phyloP scores from a whole-genome alignment of 192 early-diverging fungal species.

The Coemansia sp. region DNA sequence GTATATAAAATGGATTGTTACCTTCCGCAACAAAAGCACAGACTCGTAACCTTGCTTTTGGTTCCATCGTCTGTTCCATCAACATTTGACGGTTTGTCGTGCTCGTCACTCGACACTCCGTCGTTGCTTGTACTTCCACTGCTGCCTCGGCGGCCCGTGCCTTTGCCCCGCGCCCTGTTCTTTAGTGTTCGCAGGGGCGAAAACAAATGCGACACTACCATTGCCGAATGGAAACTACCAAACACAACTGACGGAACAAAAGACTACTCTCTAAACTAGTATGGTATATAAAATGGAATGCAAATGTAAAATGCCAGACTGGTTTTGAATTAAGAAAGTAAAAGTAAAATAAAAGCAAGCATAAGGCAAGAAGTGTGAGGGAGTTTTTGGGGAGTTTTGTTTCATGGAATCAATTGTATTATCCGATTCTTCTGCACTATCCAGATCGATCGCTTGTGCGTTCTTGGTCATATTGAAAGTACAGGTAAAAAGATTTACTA shows the following conservation, averaged over 20 bases:
- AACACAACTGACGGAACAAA: no score
- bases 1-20: conserved; percentile 5
- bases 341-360: no score
- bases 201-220: conserved; percentile 53
- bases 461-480: neutral
- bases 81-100: neutral
- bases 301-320: neutral
- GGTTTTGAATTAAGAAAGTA: neutral
- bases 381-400: no score
- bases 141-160: conserved; percentile 6
- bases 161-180: conserved; percentile 27
- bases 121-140: neutral
- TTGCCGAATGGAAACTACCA: conserved; percentile 1
- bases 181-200: conserved; percentile 50
- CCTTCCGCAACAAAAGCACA: conserved; percentile 43
- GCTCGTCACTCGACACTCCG: conserved; percentile 7
- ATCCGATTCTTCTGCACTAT: no score
- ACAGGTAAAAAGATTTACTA: neutral
- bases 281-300: neutral
- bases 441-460: no score
- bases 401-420: no score
- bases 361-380: no score
- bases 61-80: conserved; percentile 4
- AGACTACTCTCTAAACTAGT: no score
- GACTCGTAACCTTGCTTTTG: conserved; percentile 17